Evolutionary conservation across 2,329 filamentous ascomycete species (phyloP), one percentile per base, ranked within the genome.

Genomic region (Zymoseptoria tritici): DNA sequence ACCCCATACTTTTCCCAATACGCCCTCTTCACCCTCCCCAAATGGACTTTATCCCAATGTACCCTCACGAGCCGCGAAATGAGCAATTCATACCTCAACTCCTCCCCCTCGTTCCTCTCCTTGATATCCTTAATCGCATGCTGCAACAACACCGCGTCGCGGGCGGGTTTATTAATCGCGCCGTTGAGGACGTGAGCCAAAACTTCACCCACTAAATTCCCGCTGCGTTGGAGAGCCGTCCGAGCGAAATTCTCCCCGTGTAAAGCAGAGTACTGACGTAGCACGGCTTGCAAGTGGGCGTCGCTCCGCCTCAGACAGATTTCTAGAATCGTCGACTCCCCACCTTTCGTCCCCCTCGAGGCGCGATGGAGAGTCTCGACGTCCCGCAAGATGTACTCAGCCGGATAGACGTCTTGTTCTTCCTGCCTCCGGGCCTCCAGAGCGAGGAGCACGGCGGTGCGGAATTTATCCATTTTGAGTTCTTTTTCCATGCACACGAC

Each of bases 111-210:
- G 56, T 75, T 71, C 36, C 64, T 63, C 3, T 71, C 60, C 1
- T 72, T 75, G 29, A 80, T 76, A 20, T 86, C 88, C 57, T 72
- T 71, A 65, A 97, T 85, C 1, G 94, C 93, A 77, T 97, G 94
- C 74, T 96, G 87, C 1, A 99, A 80, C 2, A 97, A 85, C 46
- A 97, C 82, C 2, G 93, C 91, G 74, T 97, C 94, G 58, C 94
- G 90, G 63, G 96, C 91, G 5, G 94, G 92, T 60, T 89, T 89
- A 78, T 97, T 97, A 78, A 97, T 96, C 59, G 96, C 86, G 69
- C 94, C 94, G 76, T 97, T 97, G 70, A 99, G 87, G 67, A 97
- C 90, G 75, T 97, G 94, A 0, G 91, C 90, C 46, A 97, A 85
- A 20, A 96, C 86, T 78, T 99, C 94, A 64, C 94, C 94, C 60